Conservation (phyloP, 805 yeast species). For the Lipomyces mesembrius region DNA sequence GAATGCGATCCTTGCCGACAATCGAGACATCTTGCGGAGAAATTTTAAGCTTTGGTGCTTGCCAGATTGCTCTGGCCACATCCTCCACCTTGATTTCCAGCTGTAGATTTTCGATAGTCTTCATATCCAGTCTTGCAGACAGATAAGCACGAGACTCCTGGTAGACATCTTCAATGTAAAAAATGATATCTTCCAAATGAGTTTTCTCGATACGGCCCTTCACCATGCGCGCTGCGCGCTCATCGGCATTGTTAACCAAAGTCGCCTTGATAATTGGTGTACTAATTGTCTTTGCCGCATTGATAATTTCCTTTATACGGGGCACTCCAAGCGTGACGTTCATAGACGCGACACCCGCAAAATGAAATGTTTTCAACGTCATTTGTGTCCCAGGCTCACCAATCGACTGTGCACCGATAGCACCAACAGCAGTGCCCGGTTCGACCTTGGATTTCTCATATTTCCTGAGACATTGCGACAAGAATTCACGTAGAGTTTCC, state of each 20-base stretch:
- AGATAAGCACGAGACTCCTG: slow-evolving; percentile 75
- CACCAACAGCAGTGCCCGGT: slow-evolving; percentile 99
- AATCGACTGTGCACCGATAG: slow-evolving; percentile 98
- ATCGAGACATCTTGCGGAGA: slow-evolving; percentile 70
- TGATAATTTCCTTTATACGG: slow-evolving; percentile 97
- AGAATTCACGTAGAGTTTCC: slow-evolving; percentile 63
- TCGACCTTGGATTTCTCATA: slow-evolving; percentile 91
- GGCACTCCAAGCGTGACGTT: slow-evolving; percentile 99
- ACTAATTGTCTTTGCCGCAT: slow-evolving; percentile 91
- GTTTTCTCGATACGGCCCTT: slow-evolving; percentile 98
- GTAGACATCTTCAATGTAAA: slow-evolving; percentile 91
- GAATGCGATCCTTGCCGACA: slow-evolving; percentile 63
- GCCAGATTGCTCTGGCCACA: slow-evolving; percentile 77
- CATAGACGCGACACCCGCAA: slow-evolving; percentile 99
- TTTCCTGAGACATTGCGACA: slow-evolving; percentile 76
- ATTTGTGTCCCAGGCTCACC: slow-evolving; percentile 99
- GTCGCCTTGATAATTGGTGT: slow-evolving; percentile 97
- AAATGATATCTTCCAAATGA: slow-evolving; percentile 79
- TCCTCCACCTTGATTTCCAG: slow-evolving; percentile 85
- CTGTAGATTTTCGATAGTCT: slow-evolving; percentile 86
- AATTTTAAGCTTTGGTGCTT: slow-evolving; percentile 89
- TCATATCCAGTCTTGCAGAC: slow-evolving; percentile 78
- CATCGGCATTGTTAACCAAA: slow-evolving; percentile 78
- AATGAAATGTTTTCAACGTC: slow-evolving; percentile 96
- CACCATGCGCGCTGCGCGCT: slow-evolving; percentile 97